phyloP scores from a whole-genome alignment of 345 rosid genomes.

The Balakata baccata region DNA sequence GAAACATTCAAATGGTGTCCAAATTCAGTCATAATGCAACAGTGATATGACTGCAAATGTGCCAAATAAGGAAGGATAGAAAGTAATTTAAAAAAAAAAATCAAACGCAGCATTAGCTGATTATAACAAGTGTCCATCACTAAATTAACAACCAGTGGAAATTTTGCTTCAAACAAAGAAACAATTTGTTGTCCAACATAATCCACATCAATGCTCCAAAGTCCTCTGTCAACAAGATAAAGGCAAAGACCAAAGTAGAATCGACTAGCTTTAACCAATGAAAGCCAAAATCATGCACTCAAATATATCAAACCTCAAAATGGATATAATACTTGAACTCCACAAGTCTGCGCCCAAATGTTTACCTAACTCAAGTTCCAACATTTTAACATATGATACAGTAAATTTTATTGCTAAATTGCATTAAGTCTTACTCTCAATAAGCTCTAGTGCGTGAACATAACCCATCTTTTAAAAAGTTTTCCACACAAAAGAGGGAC shows the following conservation, averaged over 20 bases:
- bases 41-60: neutral
- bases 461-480: neutral
- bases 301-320: slow-evolving; percentile 4
- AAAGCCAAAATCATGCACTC: neutral
- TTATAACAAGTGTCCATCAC: slow-evolving; percentile 4
- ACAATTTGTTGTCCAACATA: neutral
- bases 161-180: neutral
- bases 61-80: neutral
- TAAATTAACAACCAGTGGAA: neutral
- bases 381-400: neutral
- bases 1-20: neutral
- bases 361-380: neutral
- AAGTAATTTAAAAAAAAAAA: too few relatives aligned
- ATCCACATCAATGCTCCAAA: neutral
- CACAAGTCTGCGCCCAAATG: neutral
- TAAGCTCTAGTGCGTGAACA: neutral
- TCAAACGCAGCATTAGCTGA: neutral
- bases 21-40: neutral
- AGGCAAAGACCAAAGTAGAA: neutral
- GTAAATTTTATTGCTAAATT: neutral
- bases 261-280: neutral
- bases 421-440: neutral
- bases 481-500: neutral
- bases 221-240: neutral
- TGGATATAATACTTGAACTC: neutral